A percentile compares a stretch with the other conserved stretches of the same genome.
phyloP scores from a whole-genome alignment of 2,329 filamentous ascomycete genomes.

The Amylocarpus encephaloides region DNA sequence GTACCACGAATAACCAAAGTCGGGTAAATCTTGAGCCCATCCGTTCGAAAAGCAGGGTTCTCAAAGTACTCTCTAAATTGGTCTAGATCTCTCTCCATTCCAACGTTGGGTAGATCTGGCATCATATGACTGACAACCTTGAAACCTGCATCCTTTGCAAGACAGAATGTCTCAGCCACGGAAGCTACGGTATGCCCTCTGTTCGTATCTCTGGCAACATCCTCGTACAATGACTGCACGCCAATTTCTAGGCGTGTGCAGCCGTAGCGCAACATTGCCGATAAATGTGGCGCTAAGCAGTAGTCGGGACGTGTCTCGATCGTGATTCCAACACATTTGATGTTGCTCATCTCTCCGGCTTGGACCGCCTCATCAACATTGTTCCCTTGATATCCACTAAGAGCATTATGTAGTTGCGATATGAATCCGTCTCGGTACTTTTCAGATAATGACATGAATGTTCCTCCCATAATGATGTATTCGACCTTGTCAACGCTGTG shows the following conservation, averaged over 20 bases:
- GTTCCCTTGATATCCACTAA: slow-evolving; percentile 90
- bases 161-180: slow-evolving; percentile 91
- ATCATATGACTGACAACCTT: slow-evolving; percentile 99
- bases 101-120: slow-evolving; percentile 95
- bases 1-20: slow-evolving; percentile 96
- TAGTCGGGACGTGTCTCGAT: slow-evolving; percentile 98
- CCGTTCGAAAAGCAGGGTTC: slow-evolving; percentile 90
- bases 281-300: slow-evolving; percentile 90
- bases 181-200: slow-evolving; percentile 92
- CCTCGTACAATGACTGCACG: slow-evolving; percentile 94
- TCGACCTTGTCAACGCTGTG: slow-evolving; percentile 99
- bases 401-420: slow-evolving; percentile 89
- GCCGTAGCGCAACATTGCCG: slow-evolving; percentile 94
- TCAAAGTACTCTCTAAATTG: slow-evolving; percentile 98
- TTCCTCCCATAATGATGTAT: slow-evolving; percentile 99
- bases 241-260: slow-evolving; percentile 93
- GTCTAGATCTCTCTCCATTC: slow-evolving; percentile 94
- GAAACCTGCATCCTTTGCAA: slow-evolving; percentile 97
- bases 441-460: slow-evolving; percentile 92
- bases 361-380: slow-evolving; percentile 94
- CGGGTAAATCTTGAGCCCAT: slow-evolving; percentile 96
- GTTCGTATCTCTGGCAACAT: slow-evolving; percentile 97
- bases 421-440: slow-evolving; percentile 92
- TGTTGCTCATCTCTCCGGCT: slow-evolving; percentile 91
- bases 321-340: slow-evolving; percentile 97